Evolutionary conservation across 768 basidiomycete species (phyloP), one percentile per base, ranked within the genome.

Genomic region (button mushroom (Agaricus bisporus)): DNA sequence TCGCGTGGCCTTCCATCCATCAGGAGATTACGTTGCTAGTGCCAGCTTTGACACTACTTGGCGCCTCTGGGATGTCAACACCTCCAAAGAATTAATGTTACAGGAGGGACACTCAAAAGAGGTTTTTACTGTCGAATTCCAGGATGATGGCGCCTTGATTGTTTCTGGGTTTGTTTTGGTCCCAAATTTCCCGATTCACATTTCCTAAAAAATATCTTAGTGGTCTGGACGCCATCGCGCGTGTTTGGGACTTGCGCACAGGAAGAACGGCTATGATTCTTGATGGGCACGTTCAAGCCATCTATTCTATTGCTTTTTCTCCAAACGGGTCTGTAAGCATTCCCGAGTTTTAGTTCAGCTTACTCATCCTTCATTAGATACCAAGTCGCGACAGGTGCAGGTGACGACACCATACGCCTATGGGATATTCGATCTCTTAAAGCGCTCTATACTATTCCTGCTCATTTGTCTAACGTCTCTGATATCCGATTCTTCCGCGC

Each of bases 21-120:
- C 93, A 0, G 97, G 97, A 1, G 73, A 86, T 42, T 98, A 95
- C 66, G 81, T 97, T 26, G 95, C 89, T 1, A 95, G 92, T 56
- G 95, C 97, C 1, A 92, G 91, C 58, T 98, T 95, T 61, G 97
- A 99, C 68, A 95, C 91, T 14, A 91, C 95, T 25, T 99, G 97
- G 97, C 75, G 97, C 41, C 68, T 98, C 49, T 99, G 97, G 97
- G 95, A 99, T 68, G 86, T 93, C 12, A 76, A 78, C 48, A 89
- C 85, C 0, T 73, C 83, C 1, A 84, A 83, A 66, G 92, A 97
- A 62, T 66, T 99, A 10, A 71, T 95, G 26, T 68, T 95, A 10
- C 97, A 99, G 68, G 95, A 98, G 68, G 97, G 97, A 0, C 97
- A 99, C 64, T 93, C 93, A 3, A 95, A 94, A 65, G 95, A 97